These are phyloP conservation scores for Beauveria sp. DNA, from an alignment of 2,329 filamentous ascomycete genomes.

Conservation along the genomic window DNA sequence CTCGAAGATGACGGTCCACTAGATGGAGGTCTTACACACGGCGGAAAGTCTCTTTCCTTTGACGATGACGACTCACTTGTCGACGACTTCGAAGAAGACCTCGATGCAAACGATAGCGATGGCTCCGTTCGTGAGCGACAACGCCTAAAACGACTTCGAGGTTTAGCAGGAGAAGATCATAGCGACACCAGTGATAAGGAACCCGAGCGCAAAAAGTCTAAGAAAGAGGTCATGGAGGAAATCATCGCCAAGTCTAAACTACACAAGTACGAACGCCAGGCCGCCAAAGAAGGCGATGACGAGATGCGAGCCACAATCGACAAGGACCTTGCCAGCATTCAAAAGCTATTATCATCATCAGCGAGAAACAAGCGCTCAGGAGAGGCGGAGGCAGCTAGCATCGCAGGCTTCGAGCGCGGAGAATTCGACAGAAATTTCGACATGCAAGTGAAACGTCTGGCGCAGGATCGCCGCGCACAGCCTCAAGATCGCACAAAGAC, in stretches of 20 bases:
- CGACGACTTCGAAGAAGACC: constrained; percentile 74
- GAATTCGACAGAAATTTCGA: constrained; percentile 85
- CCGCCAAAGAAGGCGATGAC: constrained; percentile 86
- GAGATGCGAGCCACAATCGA: constrained; percentile 79
- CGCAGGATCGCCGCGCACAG: constrained; percentile 75
- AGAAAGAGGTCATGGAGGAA: constrained; percentile 96
- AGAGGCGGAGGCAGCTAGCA: constrained; percentile 20
- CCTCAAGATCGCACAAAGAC: constrained; percentile 88
- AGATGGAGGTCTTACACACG: constrained; percentile 65
- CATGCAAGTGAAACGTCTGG: constrained; percentile 69
- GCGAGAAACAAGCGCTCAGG: constrained; percentile 28
- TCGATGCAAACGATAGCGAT: constrained; percentile 54
- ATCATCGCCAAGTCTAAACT: constrained; percentile 95
- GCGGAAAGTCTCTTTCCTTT: constrained; percentile 66
- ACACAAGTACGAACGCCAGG: constrained; percentile 90
- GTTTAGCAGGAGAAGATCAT: constrained; percentile 38
- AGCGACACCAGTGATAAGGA: constrained; percentile 44
- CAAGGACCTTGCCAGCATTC: constrained; percentile 70
- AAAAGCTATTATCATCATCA: constrained; percentile 55
- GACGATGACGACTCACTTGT: constrained; percentile 43
- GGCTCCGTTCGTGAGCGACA: constrained; percentile 46
- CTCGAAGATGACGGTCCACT: constrained; percentile 68
- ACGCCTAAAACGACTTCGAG: constrained; percentile 49
- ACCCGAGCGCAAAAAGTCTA: constrained; percentile 84
- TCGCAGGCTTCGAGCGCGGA: constrained; percentile 52